phyloP scores from a whole-genome alignment of 768 basidiomycete genomes.

The Cystobasidium tubakii region DNA sequence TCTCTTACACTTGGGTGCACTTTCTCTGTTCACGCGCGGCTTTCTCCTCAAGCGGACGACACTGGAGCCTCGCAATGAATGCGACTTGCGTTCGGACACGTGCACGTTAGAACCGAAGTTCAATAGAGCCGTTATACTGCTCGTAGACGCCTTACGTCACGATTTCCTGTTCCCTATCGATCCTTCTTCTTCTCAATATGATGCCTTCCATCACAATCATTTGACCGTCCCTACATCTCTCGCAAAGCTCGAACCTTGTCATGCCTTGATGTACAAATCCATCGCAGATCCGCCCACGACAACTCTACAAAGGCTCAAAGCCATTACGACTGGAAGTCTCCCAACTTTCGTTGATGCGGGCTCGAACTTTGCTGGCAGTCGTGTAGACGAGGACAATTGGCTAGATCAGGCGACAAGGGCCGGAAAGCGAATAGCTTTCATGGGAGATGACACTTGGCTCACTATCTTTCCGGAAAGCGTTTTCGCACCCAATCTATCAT shows the following conservation, averaged over 20 bases:
- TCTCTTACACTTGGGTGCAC: constrained; percentile 63
- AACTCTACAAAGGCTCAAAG: constrained; percentile 91
- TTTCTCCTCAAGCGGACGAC: constrained; percentile 79
- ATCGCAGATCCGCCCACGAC: constrained; percentile 92
- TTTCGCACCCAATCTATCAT: constrained; percentile 60
- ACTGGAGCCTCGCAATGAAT: constrained; percentile 55
- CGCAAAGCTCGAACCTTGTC: constrained; percentile 59
- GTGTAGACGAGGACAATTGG: constrained; percentile 80
- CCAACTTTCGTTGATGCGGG: constrained; percentile 95
- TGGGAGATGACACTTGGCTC: constrained; percentile 98
- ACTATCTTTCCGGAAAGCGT: constrained; percentile 63
- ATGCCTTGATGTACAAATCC: constrained; percentile 80
- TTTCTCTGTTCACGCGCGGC: constrained; percentile 84
- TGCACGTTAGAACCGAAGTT: constrained; percentile 63
- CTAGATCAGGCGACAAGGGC: constrained; percentile 61
- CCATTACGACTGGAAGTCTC: constrained; percentile 84
- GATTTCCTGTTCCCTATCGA: constrained; percentile 74
- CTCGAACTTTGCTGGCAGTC: constrained; percentile 79
- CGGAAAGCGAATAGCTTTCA: constrained; percentile 66
- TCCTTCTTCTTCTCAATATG: constrained; percentile 57
- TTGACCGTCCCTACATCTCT: constrained; percentile 72
- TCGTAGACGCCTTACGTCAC: constrained; percentile 88
- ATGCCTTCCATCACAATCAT: constrained; percentile 58
- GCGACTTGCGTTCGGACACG: not conserved
- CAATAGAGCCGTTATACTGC: constrained; percentile 70